Conservation (phyloP, 2,329 filamentous ascomycete species). For the Cercospora canescens region DNA sequence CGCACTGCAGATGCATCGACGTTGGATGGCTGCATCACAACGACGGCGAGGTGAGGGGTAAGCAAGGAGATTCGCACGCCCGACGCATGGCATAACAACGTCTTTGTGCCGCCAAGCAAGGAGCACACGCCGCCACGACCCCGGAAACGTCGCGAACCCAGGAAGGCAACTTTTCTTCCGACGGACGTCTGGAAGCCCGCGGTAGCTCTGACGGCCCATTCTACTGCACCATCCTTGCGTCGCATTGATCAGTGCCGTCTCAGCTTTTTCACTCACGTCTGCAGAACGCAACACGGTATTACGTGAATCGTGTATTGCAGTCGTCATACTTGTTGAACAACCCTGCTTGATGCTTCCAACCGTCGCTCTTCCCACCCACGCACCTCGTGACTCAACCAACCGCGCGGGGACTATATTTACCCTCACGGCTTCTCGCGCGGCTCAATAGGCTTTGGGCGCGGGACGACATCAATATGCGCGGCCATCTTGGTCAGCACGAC, state of each 20-base stretch:
- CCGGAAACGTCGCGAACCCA: background rate
- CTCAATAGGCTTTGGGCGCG: constrained; percentile 20
- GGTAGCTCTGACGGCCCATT: background rate
- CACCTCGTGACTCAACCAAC: background rate
- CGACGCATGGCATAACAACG: background rate
- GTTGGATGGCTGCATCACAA: background rate
- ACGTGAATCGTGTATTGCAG: background rate
- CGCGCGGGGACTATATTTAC: background rate
- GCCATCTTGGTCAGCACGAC: constrained; percentile 27
- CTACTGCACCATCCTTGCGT: background rate
- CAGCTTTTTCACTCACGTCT: background rate
- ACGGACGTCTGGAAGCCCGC: background rate
- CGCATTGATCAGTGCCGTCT: background rate
- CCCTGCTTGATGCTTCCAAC: background rate
- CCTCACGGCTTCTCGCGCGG: constrained; percentile 6
- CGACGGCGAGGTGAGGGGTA: background rate
- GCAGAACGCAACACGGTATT: background rate
- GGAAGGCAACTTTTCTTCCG: background rate
- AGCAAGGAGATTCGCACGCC: constrained; percentile 3
- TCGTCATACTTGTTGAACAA: background rate
- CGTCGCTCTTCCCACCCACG: background rate
- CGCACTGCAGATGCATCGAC: background rate
- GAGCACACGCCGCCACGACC: background rate
- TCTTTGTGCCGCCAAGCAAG: constrained; percentile 7
- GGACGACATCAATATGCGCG: constrained; percentile 16